Base-by-base conservation (phyloP, 2,329 filamentous ascomycete species). In the Thelonectria blattea region DNA sequence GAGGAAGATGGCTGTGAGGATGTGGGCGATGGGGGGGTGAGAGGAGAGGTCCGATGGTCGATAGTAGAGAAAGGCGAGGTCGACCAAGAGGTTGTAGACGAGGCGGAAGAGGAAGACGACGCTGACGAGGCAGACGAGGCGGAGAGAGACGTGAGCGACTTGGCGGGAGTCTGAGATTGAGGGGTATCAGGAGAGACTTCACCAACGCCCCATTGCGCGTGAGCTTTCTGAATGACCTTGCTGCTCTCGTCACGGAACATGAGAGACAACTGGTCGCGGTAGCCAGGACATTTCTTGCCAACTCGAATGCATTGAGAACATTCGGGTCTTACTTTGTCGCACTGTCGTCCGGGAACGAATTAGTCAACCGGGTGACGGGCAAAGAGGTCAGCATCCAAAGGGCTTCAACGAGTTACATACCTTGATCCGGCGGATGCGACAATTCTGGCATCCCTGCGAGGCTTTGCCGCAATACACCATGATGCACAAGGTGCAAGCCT, bases 191-290 rank as follows among this genome's bases (percentile, higher is more conserved):
- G 52, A 22, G 60, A 41, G 24, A 64, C 60, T 20, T 72, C 70
- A 68, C 65, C 58, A 65, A 75, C 58, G 1, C 78, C 80, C 81
- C 78, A 83, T 73, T 79, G 82, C 24, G 81, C 82, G 56, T 84
- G 82, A 18, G 83, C 83, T 69, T 86, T 88, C 63, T 81, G 81
- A 24, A 85, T 83, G 47, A 88, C 85, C 67, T 87, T 85, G 66
- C 79, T 83, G 67, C 84, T 88, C 74, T 89, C 86, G 75, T 89
- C 86, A 39, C 86, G 84, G 71, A 89, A 89, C 81, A 89, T 84
- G 58, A 89, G 77, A 32, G 85, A 86, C 34, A 88, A 75, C 72
- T 87, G 84, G 64, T 89, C 86, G 65, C 87, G 81, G 68, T 89
- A 89, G 7, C 87, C 87, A 18, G 86, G 85, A 66, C 87, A 89